Evolutionary conservation across 106 monocot species (phyloP).

Genomic region (Dioscorea dumetorum): DNA sequence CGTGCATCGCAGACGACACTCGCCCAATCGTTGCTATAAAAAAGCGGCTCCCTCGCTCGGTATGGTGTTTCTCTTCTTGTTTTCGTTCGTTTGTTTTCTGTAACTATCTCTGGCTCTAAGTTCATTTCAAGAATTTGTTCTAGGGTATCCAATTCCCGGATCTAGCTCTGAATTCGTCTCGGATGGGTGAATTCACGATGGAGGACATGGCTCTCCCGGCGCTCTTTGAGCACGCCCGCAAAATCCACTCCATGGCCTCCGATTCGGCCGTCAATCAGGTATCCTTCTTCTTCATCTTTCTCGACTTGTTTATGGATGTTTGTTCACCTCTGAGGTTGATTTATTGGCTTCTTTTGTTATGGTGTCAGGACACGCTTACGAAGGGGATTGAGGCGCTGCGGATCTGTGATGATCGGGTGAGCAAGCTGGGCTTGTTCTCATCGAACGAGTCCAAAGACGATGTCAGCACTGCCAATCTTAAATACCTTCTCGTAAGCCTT

Average conservation of each 20-base stretch:
- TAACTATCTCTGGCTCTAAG: too few species aligned
- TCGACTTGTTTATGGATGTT: not conserved
- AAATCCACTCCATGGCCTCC: conserved; percentile 54
- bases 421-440: conserved; percentile 87
- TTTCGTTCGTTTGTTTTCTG: too few species aligned
- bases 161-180: not conserved
- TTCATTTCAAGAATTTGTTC: not conserved
- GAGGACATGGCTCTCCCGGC: conserved; percentile 73
- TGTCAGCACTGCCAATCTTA: conserved; percentile 86
- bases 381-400: conserved; percentile 53
- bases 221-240: conserved; percentile 71
- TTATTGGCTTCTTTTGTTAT: conserved; percentile 3
- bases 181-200: conserved; percentile 32
- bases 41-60: too few species aligned
- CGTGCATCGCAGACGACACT: too few species aligned
- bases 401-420: conserved; percentile 79
- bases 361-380: conserved; percentile 31
- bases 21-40: too few species aligned
- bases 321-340: not conserved
- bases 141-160: not conserved
- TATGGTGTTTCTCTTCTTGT: too few species aligned
- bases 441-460: conserved; percentile 90
- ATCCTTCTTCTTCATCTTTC: not conserved
- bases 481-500: conserved; percentile 70
- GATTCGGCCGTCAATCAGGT: conserved; percentile 65